phyloP scores from a whole-genome alignment of 2,329 filamentous ascomycete species.

The Chalaropsis ovoidea region DNA sequence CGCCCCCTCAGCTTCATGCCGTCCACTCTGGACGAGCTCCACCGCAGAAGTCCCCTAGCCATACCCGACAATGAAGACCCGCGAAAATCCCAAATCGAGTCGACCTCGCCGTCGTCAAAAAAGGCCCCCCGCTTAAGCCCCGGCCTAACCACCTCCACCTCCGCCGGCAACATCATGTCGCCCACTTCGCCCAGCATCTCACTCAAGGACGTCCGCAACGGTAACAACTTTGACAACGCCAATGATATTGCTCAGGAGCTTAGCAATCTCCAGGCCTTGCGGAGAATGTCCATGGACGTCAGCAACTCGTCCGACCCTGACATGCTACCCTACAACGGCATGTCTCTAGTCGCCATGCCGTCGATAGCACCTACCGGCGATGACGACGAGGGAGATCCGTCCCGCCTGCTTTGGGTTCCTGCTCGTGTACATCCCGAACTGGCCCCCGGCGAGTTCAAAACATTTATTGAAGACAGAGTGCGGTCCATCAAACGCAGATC shows the following conservation, averaged over 20 bases:
- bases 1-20: slow-evolving; percentile 65
- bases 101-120: slow-evolving; percentile 36
- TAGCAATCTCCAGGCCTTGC: slow-evolving; percentile 80
- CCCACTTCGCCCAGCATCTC: slow-evolving; percentile 45
- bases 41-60: slow-evolving; percentile 28
- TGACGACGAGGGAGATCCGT: slow-evolving; percentile 78
- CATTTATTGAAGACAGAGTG: slow-evolving; percentile 85
- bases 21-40: slow-evolving; percentile 22
- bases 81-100: slow-evolving; percentile 37
- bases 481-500: slow-evolving; percentile 81
- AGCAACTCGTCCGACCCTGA: slow-evolving; percentile 62
- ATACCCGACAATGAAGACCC: slow-evolving; percentile 32
- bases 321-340: slow-evolving; percentile 58
- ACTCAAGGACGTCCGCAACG: slow-evolving; percentile 46
- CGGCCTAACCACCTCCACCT: slow-evolving; percentile 31
- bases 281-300: slow-evolving; percentile 92
- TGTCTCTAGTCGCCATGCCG: slow-evolving; percentile 58
- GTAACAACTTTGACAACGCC: slow-evolving; percentile 74
- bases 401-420: slow-evolving; percentile 88
- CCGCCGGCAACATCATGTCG: slow-evolving; percentile 30
- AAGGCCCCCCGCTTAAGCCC: slow-evolving; percentile 36
- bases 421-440: slow-evolving; percentile 89
- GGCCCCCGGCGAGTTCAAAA: slow-evolving; percentile 92
- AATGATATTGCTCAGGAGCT: slow-evolving; percentile 85
- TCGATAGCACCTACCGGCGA: slow-evolving; percentile 59